Base-by-base conservation (phyloP, 371 early-diverging fungal genomes). In the Mucor ambiguus region DNA sequence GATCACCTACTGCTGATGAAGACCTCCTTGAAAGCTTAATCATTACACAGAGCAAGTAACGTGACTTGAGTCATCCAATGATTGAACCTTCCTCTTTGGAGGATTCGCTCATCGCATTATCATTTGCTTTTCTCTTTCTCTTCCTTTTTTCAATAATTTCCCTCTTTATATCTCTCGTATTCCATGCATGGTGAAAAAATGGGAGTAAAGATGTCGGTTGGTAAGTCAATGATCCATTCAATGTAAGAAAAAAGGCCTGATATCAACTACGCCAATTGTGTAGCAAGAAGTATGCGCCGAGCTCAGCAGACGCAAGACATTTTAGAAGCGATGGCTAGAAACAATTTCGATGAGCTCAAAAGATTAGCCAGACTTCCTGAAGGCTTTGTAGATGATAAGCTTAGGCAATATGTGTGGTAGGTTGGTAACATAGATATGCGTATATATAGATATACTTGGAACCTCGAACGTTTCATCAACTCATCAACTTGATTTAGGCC, bases 331-430 rank as follows among this genome's bases (percentile, higher is more conserved):
- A 73, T 76, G 35, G 62, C 70, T 52, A 64, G 35, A 8, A 63
- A 76, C 26, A 79, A 83, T 65, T 44, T 76, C 12, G 61, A 70
- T 9, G 54, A 49, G 18, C 62, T 83, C 24, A 74, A 68, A 9
- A 60, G 49, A 64, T 63, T 83, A 43, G 77, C 81, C 1, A 72
- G 73, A 65, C 30, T 28, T 5, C 76, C 77, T 4, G 76, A 74
- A 56, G 83, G 83, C 11, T 80, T 74, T 56, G 67, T 80, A 11
- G 32, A 76, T 22, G 81, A 80, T 58, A 66, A 69, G 29, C 56
- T 80, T 14, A 63, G 83, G 20, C 68, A 72, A 60, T 67, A 66
- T 41, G 81, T 77, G 28, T 83, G 83, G 83, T 83, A 80, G 44
- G 60, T 46, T 22, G 49, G 60, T 60, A 58, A 46, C 59, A 63